Evolutionary conservation across 1,284 basidiomycete species (phyloP).

Genomic region (Moesziomyces globuligerus): DNA sequence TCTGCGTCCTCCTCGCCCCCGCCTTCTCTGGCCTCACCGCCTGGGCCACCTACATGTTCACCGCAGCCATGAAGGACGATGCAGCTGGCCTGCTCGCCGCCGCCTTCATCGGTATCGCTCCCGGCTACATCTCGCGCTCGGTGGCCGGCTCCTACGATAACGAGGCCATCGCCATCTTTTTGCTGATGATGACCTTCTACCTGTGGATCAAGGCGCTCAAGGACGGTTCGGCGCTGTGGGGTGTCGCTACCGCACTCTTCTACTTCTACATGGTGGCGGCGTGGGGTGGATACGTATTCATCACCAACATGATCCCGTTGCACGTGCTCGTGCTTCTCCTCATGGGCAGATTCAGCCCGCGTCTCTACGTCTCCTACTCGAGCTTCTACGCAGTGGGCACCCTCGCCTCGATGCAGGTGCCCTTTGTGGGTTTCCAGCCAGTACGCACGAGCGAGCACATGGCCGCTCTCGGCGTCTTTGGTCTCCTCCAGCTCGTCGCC

Average conservation of each 20-base stretch:
- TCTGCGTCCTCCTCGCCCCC: constrained; percentile 96
- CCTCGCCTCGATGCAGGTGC: constrained; percentile 97
- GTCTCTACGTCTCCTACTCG: constrained; percentile 94
- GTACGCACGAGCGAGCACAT: constrained; percentile 97
- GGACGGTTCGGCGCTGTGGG: constrained; percentile 89
- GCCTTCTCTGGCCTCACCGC: constrained; percentile 96
- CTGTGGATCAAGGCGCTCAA: constrained; percentile 97
- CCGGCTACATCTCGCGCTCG: constrained; percentile 95
- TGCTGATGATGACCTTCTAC: constrained; percentile 99
- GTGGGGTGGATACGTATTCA: constrained; percentile 99
- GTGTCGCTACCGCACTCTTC: constrained; percentile 89
- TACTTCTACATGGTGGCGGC: constrained; percentile 99
- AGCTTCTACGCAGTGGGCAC: constrained; percentile 98
- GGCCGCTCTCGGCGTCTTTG: constrained; percentile 96
- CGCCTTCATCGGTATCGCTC: constrained; percentile 98
- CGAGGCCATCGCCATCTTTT: constrained; percentile 99
- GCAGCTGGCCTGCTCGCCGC: constrained; percentile 90
- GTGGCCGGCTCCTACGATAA: constrained; percentile 99
- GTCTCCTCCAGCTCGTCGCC: constrained; percentile 93
- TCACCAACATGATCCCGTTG: constrained; percentile 99
- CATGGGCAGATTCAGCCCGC: constrained; percentile 95
- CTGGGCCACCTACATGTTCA: constrained; percentile 83
- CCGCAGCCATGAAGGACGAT: constrained; percentile 71
- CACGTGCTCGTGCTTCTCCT: constrained; percentile 91
- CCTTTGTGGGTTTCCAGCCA: constrained; percentile 99